Evolutionary conservation across 1,139 yeast genomes (phyloP).

Genomic region (Yamadazyma diospyri): DNA sequence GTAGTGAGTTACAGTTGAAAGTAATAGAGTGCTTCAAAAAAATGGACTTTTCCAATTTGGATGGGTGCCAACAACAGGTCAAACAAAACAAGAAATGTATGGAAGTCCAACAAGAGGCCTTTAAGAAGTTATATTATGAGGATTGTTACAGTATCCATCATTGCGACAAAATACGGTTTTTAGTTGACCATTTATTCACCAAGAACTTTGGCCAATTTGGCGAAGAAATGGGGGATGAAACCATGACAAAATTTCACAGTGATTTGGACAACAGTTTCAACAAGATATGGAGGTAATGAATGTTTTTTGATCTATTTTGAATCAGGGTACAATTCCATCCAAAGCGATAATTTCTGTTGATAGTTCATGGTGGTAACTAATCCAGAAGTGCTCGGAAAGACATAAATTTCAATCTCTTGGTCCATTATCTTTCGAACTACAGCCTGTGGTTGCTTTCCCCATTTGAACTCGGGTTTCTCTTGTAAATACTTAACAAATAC

Average conservation of each 20-base stretch:
- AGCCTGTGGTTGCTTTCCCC: conserved; percentile 47
- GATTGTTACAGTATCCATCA: conserved; percentile 38
- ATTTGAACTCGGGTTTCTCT: conserved; percentile 28
- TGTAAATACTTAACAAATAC: conserved; percentile 39
- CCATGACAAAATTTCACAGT: conserved; percentile 22
- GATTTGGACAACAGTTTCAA: conserved; percentile 34
- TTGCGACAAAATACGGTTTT: conserved; percentile 36
- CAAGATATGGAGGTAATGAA: conserved; percentile 32
- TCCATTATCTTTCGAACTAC: conserved; percentile 14
- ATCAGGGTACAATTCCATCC: conserved; percentile 32
- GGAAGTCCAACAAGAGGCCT: conserved; percentile 33
- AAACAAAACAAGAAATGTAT: conserved; percentile 26
- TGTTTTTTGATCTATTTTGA: not conserved
- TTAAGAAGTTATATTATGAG: conserved; percentile 34
- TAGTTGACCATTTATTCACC: conserved; percentile 35
- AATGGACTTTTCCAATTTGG: conserved; percentile 24
- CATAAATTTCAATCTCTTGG: conserved; percentile 33
- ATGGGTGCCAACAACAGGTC: conserved; percentile 31
- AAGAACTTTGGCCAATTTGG: conserved; percentile 42
- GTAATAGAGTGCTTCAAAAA: conserved; percentile 37
- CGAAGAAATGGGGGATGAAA: conserved; percentile 27
- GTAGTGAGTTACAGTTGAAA: conserved; percentile 40
- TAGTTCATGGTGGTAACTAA: conserved; percentile 54
- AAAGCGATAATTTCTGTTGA: conserved; percentile 43
- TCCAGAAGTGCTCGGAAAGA: conserved; percentile 76